Evolutionary conservation across 2,329 filamentous ascomycete species (phyloP).

Genomic region (Xylariaceae sp.): DNA sequence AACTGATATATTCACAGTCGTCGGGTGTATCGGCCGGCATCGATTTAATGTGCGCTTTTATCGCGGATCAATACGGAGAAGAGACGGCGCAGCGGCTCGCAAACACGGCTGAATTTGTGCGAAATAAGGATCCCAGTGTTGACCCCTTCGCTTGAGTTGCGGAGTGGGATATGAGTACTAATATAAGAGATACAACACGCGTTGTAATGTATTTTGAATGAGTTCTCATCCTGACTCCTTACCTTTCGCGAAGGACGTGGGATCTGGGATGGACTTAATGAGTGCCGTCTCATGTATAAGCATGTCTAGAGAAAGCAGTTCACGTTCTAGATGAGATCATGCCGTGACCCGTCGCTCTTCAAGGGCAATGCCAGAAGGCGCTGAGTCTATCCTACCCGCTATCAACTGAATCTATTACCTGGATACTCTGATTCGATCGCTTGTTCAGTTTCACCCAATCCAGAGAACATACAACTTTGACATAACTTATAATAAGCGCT

Average conservation of each 20-base stretch:
- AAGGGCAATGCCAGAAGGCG: no score
- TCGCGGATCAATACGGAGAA: conserved; percentile 51
- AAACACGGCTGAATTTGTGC: conserved; percentile 54
- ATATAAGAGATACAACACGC: not conserved
- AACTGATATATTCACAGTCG: conserved; percentile 31
- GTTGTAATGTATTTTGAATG: no score
- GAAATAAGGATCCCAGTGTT: conserved; percentile 44
- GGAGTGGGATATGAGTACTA: not conserved
- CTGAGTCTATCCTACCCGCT: not conserved
- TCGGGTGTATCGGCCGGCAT: conserved; percentile 58
- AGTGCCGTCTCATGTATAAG: not conserved
- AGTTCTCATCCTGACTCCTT: no score
- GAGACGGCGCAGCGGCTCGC: conserved; percentile 47
- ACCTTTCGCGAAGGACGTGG: no score
- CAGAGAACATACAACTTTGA: no score
- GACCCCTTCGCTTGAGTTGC: conserved; percentile 51
- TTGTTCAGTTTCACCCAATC: not conserved
- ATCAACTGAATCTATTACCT: not conserved
- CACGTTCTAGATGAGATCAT: conserved; percentile 8
- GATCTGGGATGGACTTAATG: no score
- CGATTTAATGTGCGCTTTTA: conserved; percentile 56
- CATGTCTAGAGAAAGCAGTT: not conserved
- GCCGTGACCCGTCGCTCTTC: not conserved
- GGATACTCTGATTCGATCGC: not conserved
- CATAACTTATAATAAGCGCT: no score